A percentile compares a stretch with the other conserved stretches of the same genome.
phyloP scores from a whole-genome alignment of 345 rosid species.

The Capsella bursapastoris region DNA sequence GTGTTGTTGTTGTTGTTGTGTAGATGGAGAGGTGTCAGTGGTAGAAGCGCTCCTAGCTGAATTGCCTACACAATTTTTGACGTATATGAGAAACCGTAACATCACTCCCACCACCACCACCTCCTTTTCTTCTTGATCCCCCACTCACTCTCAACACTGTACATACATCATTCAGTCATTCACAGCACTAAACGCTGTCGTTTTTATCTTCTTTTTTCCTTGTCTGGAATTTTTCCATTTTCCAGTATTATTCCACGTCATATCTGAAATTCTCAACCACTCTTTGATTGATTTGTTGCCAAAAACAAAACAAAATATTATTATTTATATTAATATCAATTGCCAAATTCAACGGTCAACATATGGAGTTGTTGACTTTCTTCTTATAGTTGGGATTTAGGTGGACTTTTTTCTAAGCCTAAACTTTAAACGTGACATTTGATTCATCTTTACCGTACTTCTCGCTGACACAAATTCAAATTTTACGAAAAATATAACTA shows the following conservation, averaged over 20 bases:
- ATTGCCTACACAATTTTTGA: constrained; percentile 81
- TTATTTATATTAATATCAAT: neutral
- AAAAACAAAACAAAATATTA: neutral
- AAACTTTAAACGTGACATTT: constrained; percentile 23
- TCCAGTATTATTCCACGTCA: constrained; percentile 38
- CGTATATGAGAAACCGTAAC: constrained; percentile 71
- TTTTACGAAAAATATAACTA: neutral
- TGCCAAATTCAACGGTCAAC: constrained; percentile 36
- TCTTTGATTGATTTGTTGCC: constrained; percentile 13
- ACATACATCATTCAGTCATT: constrained; percentile 21
- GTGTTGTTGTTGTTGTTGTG: constrained; percentile 9
- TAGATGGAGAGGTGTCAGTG: constrained; percentile 81
- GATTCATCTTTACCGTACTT: constrained; percentile 23
- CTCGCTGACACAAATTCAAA: neutral
- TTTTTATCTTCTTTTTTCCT: neutral
- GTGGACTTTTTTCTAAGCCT: constrained; percentile 24
- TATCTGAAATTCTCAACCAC: neutral
- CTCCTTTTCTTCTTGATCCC: constrained; percentile 24
- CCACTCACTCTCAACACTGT: constrained; percentile 6
- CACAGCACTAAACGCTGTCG: constrained; percentile 32
- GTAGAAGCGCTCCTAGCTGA: constrained; percentile 86
- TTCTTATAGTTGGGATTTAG: constrained; percentile 28
- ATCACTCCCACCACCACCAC: constrained; percentile 54
- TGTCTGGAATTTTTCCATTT: constrained; percentile 38
- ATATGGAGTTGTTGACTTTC: constrained; percentile 24